Base-by-base conservation (phyloP, 352 stramenopile species). In the Blastocystis sp. region DNA sequence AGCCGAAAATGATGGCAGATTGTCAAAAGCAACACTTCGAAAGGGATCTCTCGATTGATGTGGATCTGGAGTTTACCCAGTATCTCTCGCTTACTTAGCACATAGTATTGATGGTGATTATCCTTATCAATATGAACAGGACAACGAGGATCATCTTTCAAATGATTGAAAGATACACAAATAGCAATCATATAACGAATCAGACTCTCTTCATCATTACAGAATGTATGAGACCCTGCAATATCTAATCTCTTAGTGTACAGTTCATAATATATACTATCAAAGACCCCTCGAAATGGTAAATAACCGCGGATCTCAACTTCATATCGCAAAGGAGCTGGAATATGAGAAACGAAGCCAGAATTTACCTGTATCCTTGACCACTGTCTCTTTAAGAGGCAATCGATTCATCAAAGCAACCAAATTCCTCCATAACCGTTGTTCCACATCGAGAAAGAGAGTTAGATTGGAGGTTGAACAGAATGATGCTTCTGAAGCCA, bases 271-370 rank as follows among this genome's bases (percentile, higher is more conserved):
- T 5, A 46, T 56, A 9, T 49, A 83, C 71, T 61, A 39, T 83
- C 71, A 29, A 63, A 83, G 29, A 59, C 9, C n/a, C 49, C 46
- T 24, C 66, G 39, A 63, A 83, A 83, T 2, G 71, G 71, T 27
- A 63, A 46, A 42, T 54, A 83, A 21, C 71, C 71, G 27, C 71
- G 71, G 29, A 63, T 14, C 54, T 83, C 71, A 27, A 83, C 71
- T 54, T 83, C 71, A 29, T 83, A 83, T 24, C 56, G 9, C 49
- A 83, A 21, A 32, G 51, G 54, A 27, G n/a, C 71, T 83, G 65
- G 1, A 27, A 27, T 7, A 66, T 42, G 66, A 39, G 24, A 6
- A 16, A 2, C 12, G 1, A 21, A 5, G 32, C 5, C 7, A 0
- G 3, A 5, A 16, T 5, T 3, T 51, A 83, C 71, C 21, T 14